Conservation (phyloP, 306 rosid genomes). For the Carpinus viminea region DNA sequence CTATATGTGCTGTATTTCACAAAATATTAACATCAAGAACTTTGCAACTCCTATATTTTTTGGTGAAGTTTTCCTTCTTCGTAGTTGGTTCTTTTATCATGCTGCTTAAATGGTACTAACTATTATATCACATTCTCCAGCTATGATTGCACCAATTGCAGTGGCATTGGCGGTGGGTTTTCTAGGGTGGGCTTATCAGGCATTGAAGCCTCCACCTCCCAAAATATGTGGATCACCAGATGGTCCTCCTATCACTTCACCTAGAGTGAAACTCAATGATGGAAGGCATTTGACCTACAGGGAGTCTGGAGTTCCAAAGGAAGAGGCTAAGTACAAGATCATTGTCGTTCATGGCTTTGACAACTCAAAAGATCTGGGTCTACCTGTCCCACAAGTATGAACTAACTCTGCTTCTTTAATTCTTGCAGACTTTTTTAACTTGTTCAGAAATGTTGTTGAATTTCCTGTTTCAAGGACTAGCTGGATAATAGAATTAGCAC, state of each 20-base stretch:
- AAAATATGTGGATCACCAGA: slow-evolving; percentile 58
- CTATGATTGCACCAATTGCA: slow-evolving; percentile 55
- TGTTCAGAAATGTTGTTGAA: not conserved
- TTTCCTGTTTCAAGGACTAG: not conserved
- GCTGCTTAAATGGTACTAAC: not conserved
- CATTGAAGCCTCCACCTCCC: slow-evolving; percentile 62
- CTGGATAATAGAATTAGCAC: not conserved
- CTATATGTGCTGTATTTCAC: not conserved
- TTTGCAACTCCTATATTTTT: slow-evolving; percentile 1
- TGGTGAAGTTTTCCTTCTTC: not conserved
- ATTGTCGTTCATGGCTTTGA: slow-evolving; percentile 62
- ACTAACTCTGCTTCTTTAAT: slow-evolving; percentile 5
- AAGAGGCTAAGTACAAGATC: slow-evolving; percentile 66
- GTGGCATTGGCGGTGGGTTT: slow-evolving; percentile 54
- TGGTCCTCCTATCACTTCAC: slow-evolving; percentile 68
- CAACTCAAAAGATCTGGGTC: slow-evolving; percentile 50
- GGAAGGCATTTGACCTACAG: slow-evolving; percentile 82
- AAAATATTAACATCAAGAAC: not conserved
- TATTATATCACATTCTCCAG: slow-evolving; percentile 25
- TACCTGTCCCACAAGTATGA: slow-evolving; percentile 62
- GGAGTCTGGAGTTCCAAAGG: slow-evolving; percentile 67
- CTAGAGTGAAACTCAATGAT: slow-evolving; percentile 65
- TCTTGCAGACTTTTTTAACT: not conserved
- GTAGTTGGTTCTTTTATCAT: not conserved
- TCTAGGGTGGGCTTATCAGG: slow-evolving; percentile 53